Conservation (phyloP, 176 grass and related monocot genomes). For the Oryza officinalis region DNA sequence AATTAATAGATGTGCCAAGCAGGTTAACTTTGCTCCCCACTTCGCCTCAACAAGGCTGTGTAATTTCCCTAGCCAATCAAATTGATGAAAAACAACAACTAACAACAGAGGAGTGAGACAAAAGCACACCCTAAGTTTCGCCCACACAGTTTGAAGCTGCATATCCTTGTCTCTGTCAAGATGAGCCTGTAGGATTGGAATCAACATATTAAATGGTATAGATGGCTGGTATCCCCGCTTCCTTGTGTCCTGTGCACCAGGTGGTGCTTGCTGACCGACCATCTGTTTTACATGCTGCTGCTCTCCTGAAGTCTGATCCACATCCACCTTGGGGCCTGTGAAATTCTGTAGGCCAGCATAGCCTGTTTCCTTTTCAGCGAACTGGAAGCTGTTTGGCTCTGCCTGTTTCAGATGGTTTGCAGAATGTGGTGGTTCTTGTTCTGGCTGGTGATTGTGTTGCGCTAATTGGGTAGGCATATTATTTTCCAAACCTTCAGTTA, state of each 20-base stretch:
- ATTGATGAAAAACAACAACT: constrained; percentile 12
- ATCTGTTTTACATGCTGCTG: constrained; percentile 38
- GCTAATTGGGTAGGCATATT: constrained; percentile 16
- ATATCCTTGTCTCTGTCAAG: constrained; percentile 97
- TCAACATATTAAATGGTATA: constrained; percentile 97
- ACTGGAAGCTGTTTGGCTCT: constrained; percentile 51
- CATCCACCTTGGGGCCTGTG: constrained; percentile 39
- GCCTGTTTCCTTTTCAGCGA: constrained; percentile 45
- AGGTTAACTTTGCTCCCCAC: not conserved
- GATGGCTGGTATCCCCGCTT: constrained; percentile 58
- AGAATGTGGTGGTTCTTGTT: constrained; percentile 22
- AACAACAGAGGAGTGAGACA: constrained; percentile 26
- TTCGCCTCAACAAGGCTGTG: not conserved
- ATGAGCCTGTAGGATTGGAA: constrained; percentile 86
- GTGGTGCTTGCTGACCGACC: constrained; percentile 54
- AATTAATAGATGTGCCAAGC: not conserved
- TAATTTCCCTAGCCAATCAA: constrained; percentile 21
- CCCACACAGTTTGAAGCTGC: constrained; percentile 88
- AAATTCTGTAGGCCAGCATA: constrained; percentile 37
- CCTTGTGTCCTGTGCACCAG: constrained; percentile 56
- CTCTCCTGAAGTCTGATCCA: constrained; percentile 29
- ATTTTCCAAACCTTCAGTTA: constrained; percentile 42
- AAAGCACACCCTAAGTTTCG: constrained; percentile 75
- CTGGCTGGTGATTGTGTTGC: constrained; percentile 13
- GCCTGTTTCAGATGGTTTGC: constrained; percentile 40